Percentiles rank a stretch among this genome's conserved stretches.
These are phyloP conservation scores for Phanerochaete sordida DNA, from an alignment of 768 basidiomycete species.

Conservation along the genomic window DNA sequence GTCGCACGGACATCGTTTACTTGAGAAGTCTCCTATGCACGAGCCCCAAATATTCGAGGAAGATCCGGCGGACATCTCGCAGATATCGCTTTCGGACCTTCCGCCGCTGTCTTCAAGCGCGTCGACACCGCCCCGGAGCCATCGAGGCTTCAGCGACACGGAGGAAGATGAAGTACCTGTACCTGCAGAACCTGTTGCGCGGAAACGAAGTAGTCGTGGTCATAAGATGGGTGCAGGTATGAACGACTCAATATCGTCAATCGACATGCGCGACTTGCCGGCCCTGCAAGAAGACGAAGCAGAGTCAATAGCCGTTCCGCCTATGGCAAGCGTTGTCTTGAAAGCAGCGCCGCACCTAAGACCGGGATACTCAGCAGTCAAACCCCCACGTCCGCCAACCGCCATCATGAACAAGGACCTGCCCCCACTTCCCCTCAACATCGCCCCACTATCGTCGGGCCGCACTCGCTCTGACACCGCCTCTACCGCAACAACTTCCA, in stretches of 20 bases:
- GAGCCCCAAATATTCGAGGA: constrained; percentile 28
- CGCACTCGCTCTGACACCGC: background rate
- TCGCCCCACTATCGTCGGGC: background rate
- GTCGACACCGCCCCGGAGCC: constrained; percentile 11
- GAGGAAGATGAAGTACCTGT: constrained; percentile 17
- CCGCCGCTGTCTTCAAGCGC: constrained; percentile 3
- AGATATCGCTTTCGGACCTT: constrained; percentile 4
- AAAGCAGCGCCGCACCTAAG: constrained; percentile 1
- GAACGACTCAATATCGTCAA: constrained; percentile 27
- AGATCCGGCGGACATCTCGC: constrained; percentile 23
- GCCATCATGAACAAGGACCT: constrained; percentile 21
- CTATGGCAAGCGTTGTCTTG: constrained; percentile 1
- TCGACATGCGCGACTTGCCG: constrained; percentile 29
- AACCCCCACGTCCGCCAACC: constrained; percentile 6
- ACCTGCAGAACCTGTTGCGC: constrained; percentile 15
- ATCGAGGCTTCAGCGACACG: constrained; percentile 6
- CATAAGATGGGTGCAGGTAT: constrained; percentile 1
- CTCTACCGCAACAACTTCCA: background rate
- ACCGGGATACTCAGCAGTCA: background rate
- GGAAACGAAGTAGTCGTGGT: constrained; percentile 1
- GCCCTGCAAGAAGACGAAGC: constrained; percentile 24
- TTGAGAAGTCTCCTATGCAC: constrained; percentile 19
- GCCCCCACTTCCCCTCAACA: constrained; percentile 20
- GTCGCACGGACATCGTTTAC: constrained; percentile 3
- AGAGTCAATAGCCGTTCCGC: constrained; percentile 9